Evolutionary conservation across 441 rosid species (phyloP).

Genomic region (Geranium incanum): DNA sequence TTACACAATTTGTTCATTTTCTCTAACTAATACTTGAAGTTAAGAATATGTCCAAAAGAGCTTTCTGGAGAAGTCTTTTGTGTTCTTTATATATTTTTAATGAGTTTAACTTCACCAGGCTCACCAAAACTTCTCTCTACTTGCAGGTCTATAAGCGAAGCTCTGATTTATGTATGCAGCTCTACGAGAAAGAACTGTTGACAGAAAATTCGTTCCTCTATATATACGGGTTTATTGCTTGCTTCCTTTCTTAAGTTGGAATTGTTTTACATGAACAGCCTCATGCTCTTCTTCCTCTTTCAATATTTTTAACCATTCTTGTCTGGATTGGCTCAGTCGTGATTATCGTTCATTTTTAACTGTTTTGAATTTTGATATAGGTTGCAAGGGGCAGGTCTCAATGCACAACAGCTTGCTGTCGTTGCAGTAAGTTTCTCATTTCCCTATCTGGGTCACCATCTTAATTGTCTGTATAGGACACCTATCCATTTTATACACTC

Average conservation of each 20-base stretch:
- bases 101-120: neutral
- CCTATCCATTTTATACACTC: neutral
- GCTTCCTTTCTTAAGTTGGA: constrained; percentile 7
- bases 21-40: neutral
- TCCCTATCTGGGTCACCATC: constrained; percentile 8
- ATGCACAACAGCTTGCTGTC: constrained; percentile 77
- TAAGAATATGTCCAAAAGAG: no score
- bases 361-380: constrained; percentile 40
- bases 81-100: neutral
- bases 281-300: neutral
- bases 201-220: constrained; percentile 65
- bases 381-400: constrained; percentile 54
- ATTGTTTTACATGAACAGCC: constrained; percentile 1
- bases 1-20: neutral
- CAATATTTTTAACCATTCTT: neutral
- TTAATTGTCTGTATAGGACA: no score
- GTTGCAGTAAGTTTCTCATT: constrained; percentile 51
- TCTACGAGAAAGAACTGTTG: constrained; percentile 84
- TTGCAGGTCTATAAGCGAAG: constrained; percentile 81
- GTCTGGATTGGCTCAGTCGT: neutral
- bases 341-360: constrained; percentile 11
- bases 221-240: constrained; percentile 60
- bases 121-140: constrained; percentile 17
- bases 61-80: neutral
- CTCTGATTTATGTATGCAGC: constrained; percentile 65